Base-by-base conservation (phyloP, 179 eudicot species). In the Silene noctiflora region DNA sequence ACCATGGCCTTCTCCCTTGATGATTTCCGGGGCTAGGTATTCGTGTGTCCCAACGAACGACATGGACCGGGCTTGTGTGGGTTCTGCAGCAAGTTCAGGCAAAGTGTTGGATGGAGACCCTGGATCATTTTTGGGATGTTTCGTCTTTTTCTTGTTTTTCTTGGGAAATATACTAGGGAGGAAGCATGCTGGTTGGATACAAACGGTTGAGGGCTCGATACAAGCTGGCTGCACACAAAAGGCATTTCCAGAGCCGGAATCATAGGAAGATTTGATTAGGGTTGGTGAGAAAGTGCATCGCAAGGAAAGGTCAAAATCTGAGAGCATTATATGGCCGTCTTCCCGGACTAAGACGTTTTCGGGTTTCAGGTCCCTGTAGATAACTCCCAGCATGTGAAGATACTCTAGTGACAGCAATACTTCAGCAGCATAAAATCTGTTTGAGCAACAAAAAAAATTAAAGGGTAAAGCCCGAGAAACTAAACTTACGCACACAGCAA, bases 31-130 rank as follows among this genome's bases (percentile, higher is more conserved):
- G 56, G 96, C 96, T 20, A 91, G 76, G 80, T 92, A 92, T 62
- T 92, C 97, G 8, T 92, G 97, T 66, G 97, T 92, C 69, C 97
- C 97, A 4, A 92, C 97, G 70, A 92, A 92, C 13, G 97, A 92
- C 97, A 92, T 92, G 71, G 97, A 92, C 17, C 97, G 83, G 1
- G 97, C 97, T 76, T 89, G 82, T 14, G 93, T 92, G 4, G 97
- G 97, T 76, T 92, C 97, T 4, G 96, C 97, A 62, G 87, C 83
- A 7, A 92, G 90, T 85, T 90, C 97, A 0, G 93, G 95, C 27
- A 89, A 82, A 4, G 79, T 56, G 55, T 77, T 83, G 6, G 78
- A 71, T 2, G 65, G 78, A 2, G 63, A 10, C 17, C 83, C 78
- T 6, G 80, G 77, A 24, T 90, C 94, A 0, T 78, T 53, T 76